A percentile compares a stretch with the other conserved stretches of the same genome.
Conservation (phyloP, 169 alveolate species). For the Babesia ovis region DNA sequence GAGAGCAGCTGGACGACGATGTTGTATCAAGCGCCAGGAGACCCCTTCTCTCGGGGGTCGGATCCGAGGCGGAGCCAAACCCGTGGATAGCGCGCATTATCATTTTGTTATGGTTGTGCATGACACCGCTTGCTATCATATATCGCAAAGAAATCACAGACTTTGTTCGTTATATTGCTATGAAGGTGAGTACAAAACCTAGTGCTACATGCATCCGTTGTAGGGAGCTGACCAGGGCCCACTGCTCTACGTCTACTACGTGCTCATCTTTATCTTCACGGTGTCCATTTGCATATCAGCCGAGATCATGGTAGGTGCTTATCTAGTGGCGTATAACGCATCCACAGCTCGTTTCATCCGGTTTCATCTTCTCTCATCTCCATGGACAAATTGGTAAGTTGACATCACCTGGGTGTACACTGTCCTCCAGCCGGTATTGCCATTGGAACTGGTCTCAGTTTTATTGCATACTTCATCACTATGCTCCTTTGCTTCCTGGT, state of each 20-base stretch:
- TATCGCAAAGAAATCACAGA: slow-evolving; percentile 58
- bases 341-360: slow-evolving; percentile 50
- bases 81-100: slow-evolving; percentile 24
- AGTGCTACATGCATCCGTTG: neutral
- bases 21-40: slow-evolving; percentile 3
- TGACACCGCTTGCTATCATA: slow-evolving; percentile 29
- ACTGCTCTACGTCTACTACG: slow-evolving; percentile 44
- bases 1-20: slow-evolving; percentile 1
- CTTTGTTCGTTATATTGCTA: slow-evolving; percentile 38
- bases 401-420: too few relatives aligned
- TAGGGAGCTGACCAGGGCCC: slow-evolving; percentile 59
- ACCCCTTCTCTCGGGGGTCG: neutral
- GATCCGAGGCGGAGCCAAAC: slow-evolving; percentile 7
- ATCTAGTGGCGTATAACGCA: neutral
- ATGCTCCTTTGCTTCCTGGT: slow-evolving; percentile 57
- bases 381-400: slow-evolving; percentile 44
- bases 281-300: slow-evolving; percentile 47
- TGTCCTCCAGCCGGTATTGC: slow-evolving; percentile 42
- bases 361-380: slow-evolving; percentile 56
- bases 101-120: slow-evolving; percentile 36
- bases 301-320: slow-evolving; percentile 41
- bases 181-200: slow-evolving; percentile 13
- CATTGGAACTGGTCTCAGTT: slow-evolving; percentile 25
- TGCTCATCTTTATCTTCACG: slow-evolving; percentile 26
- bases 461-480: slow-evolving; percentile 51